Evolutionary conservation across 116 monocot species (phyloP).

Genomic region (Trichopus zeylanicus): DNA sequence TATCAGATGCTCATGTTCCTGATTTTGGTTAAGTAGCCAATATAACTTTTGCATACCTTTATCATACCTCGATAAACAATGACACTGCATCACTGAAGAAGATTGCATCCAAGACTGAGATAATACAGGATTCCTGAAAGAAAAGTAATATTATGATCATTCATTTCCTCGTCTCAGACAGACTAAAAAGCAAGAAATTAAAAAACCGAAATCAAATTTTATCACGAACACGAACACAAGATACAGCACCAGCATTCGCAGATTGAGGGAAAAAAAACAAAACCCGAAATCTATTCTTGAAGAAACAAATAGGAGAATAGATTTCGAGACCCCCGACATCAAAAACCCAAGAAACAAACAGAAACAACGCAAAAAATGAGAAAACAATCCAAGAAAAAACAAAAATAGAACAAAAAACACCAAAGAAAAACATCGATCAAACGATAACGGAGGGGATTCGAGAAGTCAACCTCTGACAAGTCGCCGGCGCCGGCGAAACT

Average conservation of each 20-base stretch:
- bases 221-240: no score
- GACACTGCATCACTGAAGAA: not conserved
- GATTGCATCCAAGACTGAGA: not conserved
- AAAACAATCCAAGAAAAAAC: no score
- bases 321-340: not conserved
- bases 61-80: not conserved
- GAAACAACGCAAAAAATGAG: no score
- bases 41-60: constrained; percentile 1
- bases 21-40: not conserved
- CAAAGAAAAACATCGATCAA: no score
- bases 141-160: not conserved
- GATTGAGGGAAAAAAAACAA: no score
- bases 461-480: not conserved
- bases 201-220: not conserved
- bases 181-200: not conserved
- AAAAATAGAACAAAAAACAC: no score
- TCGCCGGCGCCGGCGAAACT: not conserved
- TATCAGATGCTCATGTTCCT: not conserved
- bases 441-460: not conserved
- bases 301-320: not conserved
- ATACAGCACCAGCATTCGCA: no score
- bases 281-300: no score
- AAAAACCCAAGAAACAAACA: not conserved
- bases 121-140: not conserved
- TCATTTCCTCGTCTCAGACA: no score